phyloP scores from a whole-genome alignment of 163 green algal species.

The Dunaliella salina region DNA sequence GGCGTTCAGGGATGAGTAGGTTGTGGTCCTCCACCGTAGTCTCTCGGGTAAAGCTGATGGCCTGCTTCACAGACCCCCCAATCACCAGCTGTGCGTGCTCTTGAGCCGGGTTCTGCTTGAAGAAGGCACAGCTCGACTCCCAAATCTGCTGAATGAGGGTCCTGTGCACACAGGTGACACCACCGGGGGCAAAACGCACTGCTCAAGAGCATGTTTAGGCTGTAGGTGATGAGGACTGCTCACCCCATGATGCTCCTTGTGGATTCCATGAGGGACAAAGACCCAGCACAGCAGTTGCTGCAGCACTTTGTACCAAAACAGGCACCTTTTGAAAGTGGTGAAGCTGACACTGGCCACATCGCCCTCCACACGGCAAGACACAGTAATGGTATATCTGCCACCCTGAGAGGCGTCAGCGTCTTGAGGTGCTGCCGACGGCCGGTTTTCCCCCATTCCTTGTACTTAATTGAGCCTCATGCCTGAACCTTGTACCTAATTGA shows the following conservation, averaged over 20 bases:
- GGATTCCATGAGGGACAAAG: too few relatives aligned
- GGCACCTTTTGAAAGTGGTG: conserved; percentile 12
- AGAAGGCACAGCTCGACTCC: conserved; percentile 17
- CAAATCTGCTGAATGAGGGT: conserved; percentile 16
- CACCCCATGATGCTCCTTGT: too few relatives aligned
- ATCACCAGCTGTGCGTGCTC: conserved; percentile 9
- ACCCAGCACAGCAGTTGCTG: too few relatives aligned
- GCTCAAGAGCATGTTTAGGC: too few relatives aligned
- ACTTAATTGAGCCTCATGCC: too few relatives aligned
- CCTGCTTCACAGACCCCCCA: conserved; percentile 8
- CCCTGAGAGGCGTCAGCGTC: background rate
- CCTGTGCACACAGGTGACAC: background rate
- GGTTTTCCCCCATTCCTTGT: too few relatives aligned
- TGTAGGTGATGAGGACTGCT: too few relatives aligned
- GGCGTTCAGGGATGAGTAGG: conserved; percentile 9
- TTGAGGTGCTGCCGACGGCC: too few relatives aligned
- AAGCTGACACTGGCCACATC: conserved; percentile 3
- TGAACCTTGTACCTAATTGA: too few relatives aligned
- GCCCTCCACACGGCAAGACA: conserved; percentile 10
- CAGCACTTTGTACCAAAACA: too few relatives aligned
- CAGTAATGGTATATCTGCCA: conserved; percentile 1
- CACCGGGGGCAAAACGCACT: too few relatives aligned
- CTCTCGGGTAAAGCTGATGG: conserved; percentile 7
- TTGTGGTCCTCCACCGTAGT: conserved; percentile 16
- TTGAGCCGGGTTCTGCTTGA: conserved; percentile 7